Percentiles rank a stretch among this genome's conserved stretches.
Conservation (phyloP, 2,329 filamentous ascomycete species). For the Calonectria naviculata region DNA sequence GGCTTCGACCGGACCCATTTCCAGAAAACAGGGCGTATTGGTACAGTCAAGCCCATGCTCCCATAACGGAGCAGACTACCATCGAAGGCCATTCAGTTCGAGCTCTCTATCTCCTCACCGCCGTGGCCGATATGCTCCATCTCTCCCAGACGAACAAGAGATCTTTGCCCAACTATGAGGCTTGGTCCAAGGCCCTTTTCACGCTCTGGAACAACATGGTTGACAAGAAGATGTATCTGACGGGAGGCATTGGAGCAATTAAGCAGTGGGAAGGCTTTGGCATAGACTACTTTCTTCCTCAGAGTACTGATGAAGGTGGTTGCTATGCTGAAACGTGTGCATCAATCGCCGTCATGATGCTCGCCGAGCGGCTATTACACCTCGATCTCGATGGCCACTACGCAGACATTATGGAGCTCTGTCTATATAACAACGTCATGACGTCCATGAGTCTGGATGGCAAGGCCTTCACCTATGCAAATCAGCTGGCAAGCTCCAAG, state of each 20-base stretch:
- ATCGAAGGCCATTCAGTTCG: conserved; percentile 68
- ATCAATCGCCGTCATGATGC: conserved; percentile 69
- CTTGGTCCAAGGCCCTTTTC: conserved; percentile 52
- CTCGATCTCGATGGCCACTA: conserved; percentile 64
- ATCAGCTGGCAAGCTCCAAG: conserved; percentile 67
- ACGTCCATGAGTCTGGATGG: conserved; percentile 67
- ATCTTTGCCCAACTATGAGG: conserved; percentile 28
- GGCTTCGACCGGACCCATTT: conserved; percentile 59
- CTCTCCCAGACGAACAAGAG: conserved; percentile 48
- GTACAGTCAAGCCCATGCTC: conserved; percentile 68
- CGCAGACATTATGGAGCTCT: conserved; percentile 70
- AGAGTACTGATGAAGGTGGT: conserved; percentile 69
- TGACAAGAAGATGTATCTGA: conserved; percentile 70
- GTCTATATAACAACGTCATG: conserved; percentile 70
- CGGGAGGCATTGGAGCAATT: conserved; percentile 66
- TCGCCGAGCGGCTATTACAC: conserved; percentile 66
- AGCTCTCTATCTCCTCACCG: conserved; percentile 69
- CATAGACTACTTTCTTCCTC: conserved; percentile 54
- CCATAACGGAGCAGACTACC: conserved; percentile 54
- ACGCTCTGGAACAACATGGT: conserved; percentile 71
- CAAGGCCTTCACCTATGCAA: conserved; percentile 69
- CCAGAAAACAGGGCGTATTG: conserved; percentile 52
- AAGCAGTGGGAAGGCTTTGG: conserved; percentile 44
- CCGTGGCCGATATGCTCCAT: conserved; percentile 63
- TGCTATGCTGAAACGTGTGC: conserved; percentile 73